Evolutionary conservation across 805 yeast species (phyloP), one percentile per base, ranked within the genome.

Genomic region (Schizosaccharomyces osmophilus): DNA sequence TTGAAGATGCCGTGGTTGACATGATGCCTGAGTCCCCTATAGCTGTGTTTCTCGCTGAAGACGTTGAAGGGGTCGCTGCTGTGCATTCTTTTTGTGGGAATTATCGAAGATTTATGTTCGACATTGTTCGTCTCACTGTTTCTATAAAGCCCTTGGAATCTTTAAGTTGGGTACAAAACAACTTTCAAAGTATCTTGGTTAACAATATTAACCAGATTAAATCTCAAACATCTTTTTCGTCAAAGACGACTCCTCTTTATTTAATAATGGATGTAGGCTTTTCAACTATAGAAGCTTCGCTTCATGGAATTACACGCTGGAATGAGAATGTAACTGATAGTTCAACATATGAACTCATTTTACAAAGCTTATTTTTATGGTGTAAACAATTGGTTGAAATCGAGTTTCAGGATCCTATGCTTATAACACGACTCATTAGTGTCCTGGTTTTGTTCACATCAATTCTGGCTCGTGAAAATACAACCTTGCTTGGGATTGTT

Each of bases 231-330:
- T 42, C 26, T 6, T 57, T 29, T 41, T 57, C 22, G 4, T 19
- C 41, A 22, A 26, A 77, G 63, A 79, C 79, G 0, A 80, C 84
- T 63, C 84, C 95, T 0, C 67, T 69, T 3, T 85, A 80, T 68
- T 77, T 84, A 55, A 78, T 81, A 63, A 93, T 95, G 0, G 78
- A 83, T 61, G 80, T 95, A 0, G 96, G 88, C 69, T 82, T 93
- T 64, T 83, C 82, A 68, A 81, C 88, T 31, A 86, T 88, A 32
- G 97, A 90, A 71, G 84, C 95, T 43, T 84, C 94, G 66, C 80
- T 93, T 42, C 79, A 95, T 63, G 98, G 97, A 45, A 83, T 94
- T 29, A 82, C 93, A 13, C 79, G 99, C 68, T 94, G 99, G 98
- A 22, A 51, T 29, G 57, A 51, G 6, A 51, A 24, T 17, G 26